These are phyloP conservation scores for Rhizophora apiculata DNA, from an alignment of 345 rosid genomes.

Conservation along the genomic window DNA sequence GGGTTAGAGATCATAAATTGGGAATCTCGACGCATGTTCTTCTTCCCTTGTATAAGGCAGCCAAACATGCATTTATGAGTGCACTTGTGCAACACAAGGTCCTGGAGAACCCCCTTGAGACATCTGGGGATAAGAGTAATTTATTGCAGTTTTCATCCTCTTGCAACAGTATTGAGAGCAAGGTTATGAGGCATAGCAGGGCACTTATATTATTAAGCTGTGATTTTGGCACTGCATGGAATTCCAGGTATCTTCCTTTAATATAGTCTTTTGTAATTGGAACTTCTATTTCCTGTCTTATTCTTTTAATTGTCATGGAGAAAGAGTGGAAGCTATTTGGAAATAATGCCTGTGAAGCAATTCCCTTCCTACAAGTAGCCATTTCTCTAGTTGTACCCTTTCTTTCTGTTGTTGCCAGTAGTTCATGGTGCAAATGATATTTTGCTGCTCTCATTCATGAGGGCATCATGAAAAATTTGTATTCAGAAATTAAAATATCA, in stretches of 20 bases:
- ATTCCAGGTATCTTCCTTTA: constrained; percentile 54
- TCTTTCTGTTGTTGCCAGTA: not conserved
- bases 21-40: constrained; percentile 70
- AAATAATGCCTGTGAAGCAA: too few relatives aligned
- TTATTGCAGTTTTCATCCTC: constrained; percentile 4
- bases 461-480: not conserved
- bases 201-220: constrained; percentile 70
- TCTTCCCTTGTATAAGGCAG: constrained; percentile 52
- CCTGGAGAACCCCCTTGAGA: constrained; percentile 7
- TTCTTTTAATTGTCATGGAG: too few relatives aligned
- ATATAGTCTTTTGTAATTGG: not conserved
- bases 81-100: constrained; percentile 38
- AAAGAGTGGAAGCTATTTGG: too few relatives aligned
- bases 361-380: not conserved
- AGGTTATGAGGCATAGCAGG: constrained; percentile 72
- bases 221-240: constrained; percentile 92
- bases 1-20: constrained; percentile 71
- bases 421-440: not conserved
- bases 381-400: not conserved
- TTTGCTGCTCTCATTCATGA: not conserved
- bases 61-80: constrained; percentile 51
- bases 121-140: constrained; percentile 13
- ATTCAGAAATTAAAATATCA: not conserved
- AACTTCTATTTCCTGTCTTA: not conserved
- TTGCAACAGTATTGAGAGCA: constrained; percentile 27